A percentile compares a stretch with the other conserved stretches of the same genome.
phyloP scores from a whole-genome alignment of 164 flowering plant species.

The Sextonia rubra region DNA sequence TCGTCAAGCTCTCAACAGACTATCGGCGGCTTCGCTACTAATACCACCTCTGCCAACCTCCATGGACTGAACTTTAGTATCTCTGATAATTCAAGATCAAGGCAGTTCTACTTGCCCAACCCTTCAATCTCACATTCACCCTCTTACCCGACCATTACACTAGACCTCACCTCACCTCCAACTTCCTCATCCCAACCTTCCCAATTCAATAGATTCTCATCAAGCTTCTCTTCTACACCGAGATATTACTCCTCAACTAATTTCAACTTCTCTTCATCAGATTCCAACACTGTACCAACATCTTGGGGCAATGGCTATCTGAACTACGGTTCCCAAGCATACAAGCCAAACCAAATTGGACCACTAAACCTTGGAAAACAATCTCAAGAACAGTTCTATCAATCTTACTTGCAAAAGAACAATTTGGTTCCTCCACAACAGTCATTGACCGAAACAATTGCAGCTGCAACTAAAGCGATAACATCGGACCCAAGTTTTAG shows the following conservation, averaged over 20 bases:
- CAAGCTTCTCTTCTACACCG: slow-evolving; percentile 23
- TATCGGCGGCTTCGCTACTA: slow-evolving; percentile 7
- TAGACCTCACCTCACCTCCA: slow-evolving; percentile 73
- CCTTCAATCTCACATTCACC: slow-evolving; percentile 51
- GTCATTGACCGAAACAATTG: slow-evolving; percentile 39
- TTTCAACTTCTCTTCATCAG: slow-evolving; percentile 56
- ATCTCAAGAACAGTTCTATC: slow-evolving; percentile 40
- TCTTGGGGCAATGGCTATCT: slow-evolving; percentile 37
- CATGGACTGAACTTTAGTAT: slow-evolving; percentile 58
- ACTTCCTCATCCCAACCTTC: slow-evolving; percentile 30
- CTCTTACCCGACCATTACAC: slow-evolving; percentile 73
- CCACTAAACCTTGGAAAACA: slow-evolving; percentile 27
- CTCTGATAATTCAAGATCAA: slow-evolving; percentile 43
- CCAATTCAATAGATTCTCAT: slow-evolving; percentile 34
- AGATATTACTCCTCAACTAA: slow-evolving; percentile 40
- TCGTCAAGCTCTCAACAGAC: slow-evolving; percentile 25
- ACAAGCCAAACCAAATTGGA: slow-evolving; percentile 28
- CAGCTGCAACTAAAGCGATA: slow-evolving; percentile 80
- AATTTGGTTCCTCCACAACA: slow-evolving; percentile 17
- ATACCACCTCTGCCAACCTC: slow-evolving; percentile 28
- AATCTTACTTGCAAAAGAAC: slow-evolving; percentile 36
- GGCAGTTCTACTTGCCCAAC: slow-evolving; percentile 51
- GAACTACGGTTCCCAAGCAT: slow-evolving; percentile 32
- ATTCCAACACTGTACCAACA: slow-evolving; percentile 25
- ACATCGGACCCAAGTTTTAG: slow-evolving; percentile 82